Evolutionary conservation across 805 yeast species (phyloP).

Genomic region (Lipomyces sp.): DNA sequence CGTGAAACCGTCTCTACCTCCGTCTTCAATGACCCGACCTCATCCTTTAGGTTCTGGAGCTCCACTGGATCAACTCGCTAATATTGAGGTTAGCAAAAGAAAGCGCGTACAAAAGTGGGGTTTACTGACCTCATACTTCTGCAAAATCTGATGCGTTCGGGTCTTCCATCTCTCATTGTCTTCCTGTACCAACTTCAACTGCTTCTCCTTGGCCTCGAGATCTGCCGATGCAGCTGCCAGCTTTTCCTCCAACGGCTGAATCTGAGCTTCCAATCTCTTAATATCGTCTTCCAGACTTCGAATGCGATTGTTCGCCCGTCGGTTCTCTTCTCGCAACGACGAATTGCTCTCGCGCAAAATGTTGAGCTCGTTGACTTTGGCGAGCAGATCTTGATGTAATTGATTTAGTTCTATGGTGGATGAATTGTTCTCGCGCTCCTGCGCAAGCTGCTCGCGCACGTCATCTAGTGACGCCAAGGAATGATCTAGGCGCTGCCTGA

Average conservation of each 20-base stretch:
- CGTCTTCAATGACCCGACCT: slow-evolving; percentile 41
- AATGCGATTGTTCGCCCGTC: slow-evolving; percentile 44
- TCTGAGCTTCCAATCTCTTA: slow-evolving; percentile 42
- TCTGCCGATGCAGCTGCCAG: slow-evolving; percentile 50
- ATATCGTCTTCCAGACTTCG: slow-evolving; percentile 52
- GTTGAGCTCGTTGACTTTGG: slow-evolving; percentile 64
- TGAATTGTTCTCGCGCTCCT: slow-evolving; percentile 42
- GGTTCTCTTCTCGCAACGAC: slow-evolving; percentile 61
- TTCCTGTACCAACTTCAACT: slow-evolving; percentile 53
- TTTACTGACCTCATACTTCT: slow-evolving; percentile 47
- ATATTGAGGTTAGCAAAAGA: background rate
- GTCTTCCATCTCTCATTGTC: slow-evolving; percentile 66
- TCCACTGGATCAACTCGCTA: slow-evolving; percentile 55
- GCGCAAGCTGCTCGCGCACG: slow-evolving; percentile 54
- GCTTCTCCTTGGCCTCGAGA: slow-evolving; percentile 56
- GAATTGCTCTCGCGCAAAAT: slow-evolving; percentile 70
- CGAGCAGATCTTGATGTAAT: slow-evolving; percentile 54
- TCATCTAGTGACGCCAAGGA: slow-evolving; percentile 57
- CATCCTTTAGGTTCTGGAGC: slow-evolving; percentile 47
- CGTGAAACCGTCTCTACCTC: slow-evolving; percentile 38
- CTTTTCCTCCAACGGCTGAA: slow-evolving; percentile 55
- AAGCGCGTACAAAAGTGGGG: background rate
- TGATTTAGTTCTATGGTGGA: slow-evolving; percentile 34
- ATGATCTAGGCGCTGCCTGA: slow-evolving; percentile 57
- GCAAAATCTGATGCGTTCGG: slow-evolving; percentile 55